Base-by-base conservation (phyloP, 208 protist species). In the Angomonas ambiguus region DNA sequence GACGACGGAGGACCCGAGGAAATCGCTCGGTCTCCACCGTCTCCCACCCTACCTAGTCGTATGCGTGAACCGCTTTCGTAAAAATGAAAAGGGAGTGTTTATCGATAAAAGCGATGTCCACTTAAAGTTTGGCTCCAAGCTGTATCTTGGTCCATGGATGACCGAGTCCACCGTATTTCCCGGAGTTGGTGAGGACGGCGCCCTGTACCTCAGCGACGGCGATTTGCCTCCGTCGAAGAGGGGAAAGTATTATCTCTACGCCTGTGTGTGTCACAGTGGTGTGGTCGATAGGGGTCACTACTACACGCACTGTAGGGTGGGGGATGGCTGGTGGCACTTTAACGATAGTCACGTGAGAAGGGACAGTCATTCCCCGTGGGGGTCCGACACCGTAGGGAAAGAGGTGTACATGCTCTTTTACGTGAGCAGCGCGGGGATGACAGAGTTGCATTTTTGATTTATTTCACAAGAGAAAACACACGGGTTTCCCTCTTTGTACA, bases 381-480 rank as follows among this genome's bases (percentile, higher is more conserved):
- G 59, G 68, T 38, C 41, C 13, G 25, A n/a, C 2, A 62, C 28
- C n/a, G 18, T 34, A 0, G 55, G 51, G 11, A 68, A 28, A 2
- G 67, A 79, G 30, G 45, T 69, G 2, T 63, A 74, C 22, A 55
- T 73, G 10, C 61, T 73, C 0, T 73, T 67, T 34, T 73, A 73
- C 34, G 38, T 27, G 27, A 25, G 65, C 41, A 27, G 51, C 63
- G 8, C 53, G 11, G 24, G 24, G 10, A 28, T 56, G 16, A 56
- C 16, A 22, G 49, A 56, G 35, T 33, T 41, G 24, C 25, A 8
- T 42, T 62, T 62, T 42, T 62, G 35, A 48, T 62, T 62, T 41
- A 10, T 62, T 62, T n/a, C 8, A 11, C 25, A 53, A n/a, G n/a
- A n/a, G n/a, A n/a, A n/a, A n/a, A n/a, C n/a, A n/a, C n/a, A n/a